Base-by-base conservation (phyloP, 805 yeast species). In the Yarrowia yakushimensis region DNA sequence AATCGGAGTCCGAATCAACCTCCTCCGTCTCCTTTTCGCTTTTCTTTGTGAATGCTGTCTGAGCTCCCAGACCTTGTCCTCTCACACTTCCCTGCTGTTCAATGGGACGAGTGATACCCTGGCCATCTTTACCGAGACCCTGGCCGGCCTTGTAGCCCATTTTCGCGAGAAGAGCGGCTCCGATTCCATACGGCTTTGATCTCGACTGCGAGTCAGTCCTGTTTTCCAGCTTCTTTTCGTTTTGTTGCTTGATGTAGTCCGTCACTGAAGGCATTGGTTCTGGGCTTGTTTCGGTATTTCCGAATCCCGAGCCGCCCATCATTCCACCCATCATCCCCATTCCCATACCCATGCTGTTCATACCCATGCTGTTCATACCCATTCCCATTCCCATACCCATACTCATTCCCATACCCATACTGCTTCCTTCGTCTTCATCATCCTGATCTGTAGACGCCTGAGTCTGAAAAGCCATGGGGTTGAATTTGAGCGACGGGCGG, bases 81-180 rank as follows among this genome's bases (percentile, higher is more conserved):
- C 80, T 81, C 0, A 88, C 87, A 39, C 94, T 75, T 30, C 82
- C 71, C 60, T 81, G 80, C 3, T 88, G 86, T 65, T 88, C 86
- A 7, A 93, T 84, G 0, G 98, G 97, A n/a, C 80, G 82, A 0
- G 80, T 79, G 1, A 90, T 90, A 45, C 99, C 99, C 57, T 80
- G 80, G 1, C 85, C 83, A 23, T 78, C 72, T 5, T 76, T 76
- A 1, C 99, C 99, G n/a, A 93, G 79, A 0, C 97, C 98, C 68
- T 81, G 78, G 0, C 99, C 98, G 41, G 81, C 82, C 8, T 80
- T 79, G 73, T 89, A 92, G 0, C 99, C 99, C 98, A 93, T 92
- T 65, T 84, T 81, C 65, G 83, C 78, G 75, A 93, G 72, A 57
- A 93, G 75, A 55, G 80, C 74, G 2, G 96, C 96, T 36, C 98